Base-by-base conservation (phyloP, 164 flowering plant genomes). In the Aristolochia contorta region DNA sequence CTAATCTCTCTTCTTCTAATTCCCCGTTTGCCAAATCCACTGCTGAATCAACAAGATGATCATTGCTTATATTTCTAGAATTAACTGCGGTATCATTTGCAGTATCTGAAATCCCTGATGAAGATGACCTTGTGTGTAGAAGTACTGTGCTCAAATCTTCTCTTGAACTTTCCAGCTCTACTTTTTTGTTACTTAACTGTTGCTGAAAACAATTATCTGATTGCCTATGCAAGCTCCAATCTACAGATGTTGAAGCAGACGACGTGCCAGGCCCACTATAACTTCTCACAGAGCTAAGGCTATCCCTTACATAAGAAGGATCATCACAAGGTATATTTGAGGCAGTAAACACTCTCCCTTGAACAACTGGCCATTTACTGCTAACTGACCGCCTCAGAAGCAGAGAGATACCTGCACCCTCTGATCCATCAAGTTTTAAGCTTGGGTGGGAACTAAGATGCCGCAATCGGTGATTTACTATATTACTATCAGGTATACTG, bases 201-300 rank as follows among this genome's bases (percentile, higher is more conserved):
- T 86, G 74, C 57, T 83, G 90, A 49, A 80, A 61, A 63, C 81
- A 80, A 41, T 86, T 82, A 70, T 85, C 93, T 55, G 87, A 72
- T 60, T 83, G 90, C 43, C 79, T 65, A 63, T 80, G 81, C 32
- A 88, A 83, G 71, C 85, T 75, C 59, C 75, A 74, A 77, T 92
- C 98, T 65, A 79, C 62, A 18, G 96, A 91, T 47, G 96, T 87
- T 59, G 96, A 84, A 14, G 85, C 70, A 32, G 96, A 89, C 37
- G 67, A 63, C 71, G 82, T 86, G 22, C 60, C 66, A 16, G 45
- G 59, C 52, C 20, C 60, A 57, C 19, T 65, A 33, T 20, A 27
- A 59, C 58, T 54, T 59, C 58, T 66, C 57, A 45, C 41, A 43
- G 27, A 25, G 32, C 30, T 66, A 30, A 74, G 5, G 65, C 82